phyloP scores from a whole-genome alignment of 1,284 basidiomycete genomes.

The Marasmius oreades region DNA sequence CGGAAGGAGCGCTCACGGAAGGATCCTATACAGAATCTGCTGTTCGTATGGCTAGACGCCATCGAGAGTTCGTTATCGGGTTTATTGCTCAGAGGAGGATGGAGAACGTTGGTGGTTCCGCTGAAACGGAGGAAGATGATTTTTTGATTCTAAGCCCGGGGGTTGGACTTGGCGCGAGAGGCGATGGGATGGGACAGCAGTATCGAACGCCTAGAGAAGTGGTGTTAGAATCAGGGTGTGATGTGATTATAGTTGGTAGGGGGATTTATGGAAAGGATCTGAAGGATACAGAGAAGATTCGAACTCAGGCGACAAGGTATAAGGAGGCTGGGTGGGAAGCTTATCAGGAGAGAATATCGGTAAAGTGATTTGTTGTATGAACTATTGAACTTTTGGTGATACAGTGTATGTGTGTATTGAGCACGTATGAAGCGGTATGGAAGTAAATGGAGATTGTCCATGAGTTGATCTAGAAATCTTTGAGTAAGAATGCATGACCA shows the following conservation, averaged over 20 bases:
- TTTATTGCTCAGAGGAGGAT: slow-evolving; percentile 92
- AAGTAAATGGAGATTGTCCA: too few relatives aligned
- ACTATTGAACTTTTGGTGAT: too few relatives aligned
- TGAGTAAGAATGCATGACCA: too few relatives aligned
- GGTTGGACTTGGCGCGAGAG: slow-evolving; percentile 80
- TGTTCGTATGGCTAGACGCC: slow-evolving; percentile 80
- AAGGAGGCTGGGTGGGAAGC: slow-evolving; percentile 88
- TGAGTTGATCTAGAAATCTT: too few relatives aligned
- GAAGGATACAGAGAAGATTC: slow-evolving; percentile 49
- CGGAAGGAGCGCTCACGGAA: slow-evolving; percentile 81
- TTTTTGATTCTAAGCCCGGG: slow-evolving; percentile 94
- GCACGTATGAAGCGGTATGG: too few relatives aligned
- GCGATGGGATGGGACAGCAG: slow-evolving; percentile 93
- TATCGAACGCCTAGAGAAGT: slow-evolving; percentile 92
- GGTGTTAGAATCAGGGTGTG: slow-evolving; percentile 82
- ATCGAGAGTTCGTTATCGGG: slow-evolving; percentile 87
- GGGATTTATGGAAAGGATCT: slow-evolving; percentile 85
- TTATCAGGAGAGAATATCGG: slow-evolving; percentile 57
- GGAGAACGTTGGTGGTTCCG: slow-evolving; percentile 55
- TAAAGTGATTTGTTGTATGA: too few relatives aligned
- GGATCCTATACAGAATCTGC: slow-evolving; percentile 86
- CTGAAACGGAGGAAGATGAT: slow-evolving; percentile 51
- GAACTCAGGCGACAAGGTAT: slow-evolving; percentile 80
- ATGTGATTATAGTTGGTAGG: slow-evolving; percentile 97
- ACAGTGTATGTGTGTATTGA: neutral